These are phyloP conservation scores for Meredithiella fracta DNA, from an alignment of 2,329 filamentous ascomycete genomes.

Conservation along the genomic window DNA sequence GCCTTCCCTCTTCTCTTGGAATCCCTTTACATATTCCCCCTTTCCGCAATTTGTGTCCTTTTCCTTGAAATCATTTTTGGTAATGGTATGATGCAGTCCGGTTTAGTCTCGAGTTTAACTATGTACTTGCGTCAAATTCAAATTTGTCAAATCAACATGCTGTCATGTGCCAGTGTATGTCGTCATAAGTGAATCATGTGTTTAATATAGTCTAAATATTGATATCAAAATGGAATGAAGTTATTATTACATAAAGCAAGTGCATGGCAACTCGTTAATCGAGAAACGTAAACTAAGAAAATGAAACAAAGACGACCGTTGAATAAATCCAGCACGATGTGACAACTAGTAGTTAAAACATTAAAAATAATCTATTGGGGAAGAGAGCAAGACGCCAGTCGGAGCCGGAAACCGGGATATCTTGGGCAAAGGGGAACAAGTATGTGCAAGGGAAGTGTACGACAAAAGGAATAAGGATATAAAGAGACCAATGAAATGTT, in stretches of 20 bases:
- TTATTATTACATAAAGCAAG: not conserved
- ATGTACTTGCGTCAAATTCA: constrained; percentile 8
- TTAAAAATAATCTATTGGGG: not conserved
- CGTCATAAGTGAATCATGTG: not conserved
- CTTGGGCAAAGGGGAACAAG: not conserved
- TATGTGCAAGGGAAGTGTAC: not conserved
- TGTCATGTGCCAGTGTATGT: not conserved
- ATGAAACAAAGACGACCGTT: not conserved
- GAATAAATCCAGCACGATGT: not conserved
- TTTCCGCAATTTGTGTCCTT: constrained; percentile 4
- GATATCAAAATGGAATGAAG: not conserved
- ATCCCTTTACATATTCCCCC: not conserved
- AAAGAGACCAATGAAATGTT: not conserved
- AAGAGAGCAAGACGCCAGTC: not conserved
- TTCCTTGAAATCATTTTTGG: constrained; percentile 1
- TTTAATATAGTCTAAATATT: not conserved
- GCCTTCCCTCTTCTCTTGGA: too few species aligned
- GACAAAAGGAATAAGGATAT: not conserved
- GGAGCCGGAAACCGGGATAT: not conserved
- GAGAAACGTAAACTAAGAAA: not conserved
- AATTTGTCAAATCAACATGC: constrained; percentile 10
- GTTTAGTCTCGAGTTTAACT: not conserved
- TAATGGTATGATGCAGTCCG: constrained; percentile 3
- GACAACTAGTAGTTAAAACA: not conserved
- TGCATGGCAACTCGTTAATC: not conserved